phyloP scores from a whole-genome alignment of 169 alveolate species.

The Cyclospora cayetanensis region DNA sequence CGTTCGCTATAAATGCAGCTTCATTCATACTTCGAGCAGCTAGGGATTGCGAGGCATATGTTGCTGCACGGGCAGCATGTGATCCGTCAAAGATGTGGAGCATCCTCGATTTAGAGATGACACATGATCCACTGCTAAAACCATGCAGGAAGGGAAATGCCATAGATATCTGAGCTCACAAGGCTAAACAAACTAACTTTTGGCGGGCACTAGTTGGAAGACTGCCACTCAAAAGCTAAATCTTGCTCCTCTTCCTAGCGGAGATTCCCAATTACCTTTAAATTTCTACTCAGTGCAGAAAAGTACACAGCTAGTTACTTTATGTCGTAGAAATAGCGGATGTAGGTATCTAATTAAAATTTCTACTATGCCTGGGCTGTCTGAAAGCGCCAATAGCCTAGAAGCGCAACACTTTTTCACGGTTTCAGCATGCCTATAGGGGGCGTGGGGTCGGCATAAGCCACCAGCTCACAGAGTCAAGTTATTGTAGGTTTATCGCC shows the following conservation, averaged over 20 bases:
- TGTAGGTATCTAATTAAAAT: no score
- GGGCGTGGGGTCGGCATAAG: no score
- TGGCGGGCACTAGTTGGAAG: no score
- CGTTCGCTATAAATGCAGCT: background rate
- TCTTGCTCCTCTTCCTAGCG: no score
- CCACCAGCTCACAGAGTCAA: constrained; percentile 47
- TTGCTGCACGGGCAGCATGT: constrained; percentile 68
- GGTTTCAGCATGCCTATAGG: constrained; percentile 5
- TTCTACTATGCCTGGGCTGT: no score
- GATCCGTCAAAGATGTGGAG: constrained; percentile 72
- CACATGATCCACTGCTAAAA: background rate
- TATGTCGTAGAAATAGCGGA: no score
- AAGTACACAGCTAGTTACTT: no score
- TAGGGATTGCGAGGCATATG: constrained; percentile 72
- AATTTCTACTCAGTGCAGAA: no score
- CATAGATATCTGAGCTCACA: background rate
- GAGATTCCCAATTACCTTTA: no score
- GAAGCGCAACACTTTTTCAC: background rate
- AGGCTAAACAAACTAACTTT: no score
- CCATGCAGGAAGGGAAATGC: constrained; percentile 29
- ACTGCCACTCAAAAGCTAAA: no score
- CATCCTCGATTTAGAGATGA: constrained; percentile 52
- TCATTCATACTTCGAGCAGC: background rate
- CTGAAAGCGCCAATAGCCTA: background rate
- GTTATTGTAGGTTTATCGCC: background rate